Conservation (phyloP, 371 early-diverging fungal genomes). For the Dinochytrium kinnereticum region DNA sequence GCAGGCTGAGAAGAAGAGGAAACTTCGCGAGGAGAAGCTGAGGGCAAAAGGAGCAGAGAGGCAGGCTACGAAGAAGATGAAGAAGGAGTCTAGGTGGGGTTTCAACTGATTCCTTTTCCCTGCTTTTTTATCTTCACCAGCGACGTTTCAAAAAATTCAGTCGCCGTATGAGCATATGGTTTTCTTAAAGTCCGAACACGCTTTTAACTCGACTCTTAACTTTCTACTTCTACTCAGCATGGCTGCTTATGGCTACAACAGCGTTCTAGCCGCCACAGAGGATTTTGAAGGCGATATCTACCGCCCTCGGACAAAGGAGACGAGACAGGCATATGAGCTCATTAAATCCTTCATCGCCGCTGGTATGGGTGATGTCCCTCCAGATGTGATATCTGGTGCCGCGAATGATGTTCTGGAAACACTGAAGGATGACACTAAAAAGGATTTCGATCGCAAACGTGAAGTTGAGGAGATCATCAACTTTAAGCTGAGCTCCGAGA, state of each 20-base stretch:
- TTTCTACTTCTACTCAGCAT: not conserved
- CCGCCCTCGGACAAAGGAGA: constrained; percentile 91
- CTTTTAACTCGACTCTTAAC: too few relatives aligned
- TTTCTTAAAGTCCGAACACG: too few relatives aligned
- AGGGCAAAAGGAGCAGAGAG: constrained; percentile 43
- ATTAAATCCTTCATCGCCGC: constrained; percentile 81
- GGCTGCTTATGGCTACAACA: constrained; percentile 66
- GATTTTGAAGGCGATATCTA: constrained; percentile 87
- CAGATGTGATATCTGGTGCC: constrained; percentile 88
- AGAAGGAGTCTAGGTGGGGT: constrained; percentile 22
- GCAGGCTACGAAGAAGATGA: constrained; percentile 28
- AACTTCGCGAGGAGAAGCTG: constrained; percentile 49
- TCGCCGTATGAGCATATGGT: too few relatives aligned
- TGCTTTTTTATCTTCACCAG: too few relatives aligned
- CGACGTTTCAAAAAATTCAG: too few relatives aligned
- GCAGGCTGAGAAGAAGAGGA: constrained; percentile 60
- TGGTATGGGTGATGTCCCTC: constrained; percentile 86
- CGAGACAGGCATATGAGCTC: constrained; percentile 88
- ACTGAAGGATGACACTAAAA: constrained; percentile 81
- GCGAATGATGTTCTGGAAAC: constrained; percentile 84
- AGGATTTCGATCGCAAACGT: constrained; percentile 89
- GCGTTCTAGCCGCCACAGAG: constrained; percentile 89
- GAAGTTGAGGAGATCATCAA: constrained; percentile 77
- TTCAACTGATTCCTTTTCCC: too few relatives aligned
- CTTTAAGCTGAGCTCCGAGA: constrained; percentile 65